A percentile compares a stretch with the other conserved stretches of the same genome.
phyloP scores from a whole-genome alignment of 805 yeast genomes.

The Danielozyma ontarioensis region DNA sequence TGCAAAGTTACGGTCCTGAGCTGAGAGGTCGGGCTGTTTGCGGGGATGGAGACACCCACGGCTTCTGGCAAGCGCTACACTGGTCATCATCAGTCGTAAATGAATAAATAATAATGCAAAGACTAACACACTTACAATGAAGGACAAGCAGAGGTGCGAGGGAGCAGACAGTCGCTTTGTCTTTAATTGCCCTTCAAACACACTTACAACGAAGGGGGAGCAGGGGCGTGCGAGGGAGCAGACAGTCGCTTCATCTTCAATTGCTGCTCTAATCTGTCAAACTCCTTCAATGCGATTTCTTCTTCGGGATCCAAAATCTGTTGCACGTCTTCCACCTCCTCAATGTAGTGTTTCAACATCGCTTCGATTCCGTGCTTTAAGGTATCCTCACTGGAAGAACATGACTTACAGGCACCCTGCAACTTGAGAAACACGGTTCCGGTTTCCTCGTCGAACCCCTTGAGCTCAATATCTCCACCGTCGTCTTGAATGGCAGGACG shows the following conservation, averaged over 20 bases:
- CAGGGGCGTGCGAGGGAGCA: constrained; percentile 14
- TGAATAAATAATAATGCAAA: too few species aligned
- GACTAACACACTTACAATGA: constrained; percentile 12
- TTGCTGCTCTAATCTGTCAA: constrained; percentile 71
- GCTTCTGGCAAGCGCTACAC: too few species aligned
- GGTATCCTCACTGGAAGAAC: constrained; percentile 88
- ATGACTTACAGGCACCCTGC: constrained; percentile 94
- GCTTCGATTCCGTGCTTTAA: constrained; percentile 92
- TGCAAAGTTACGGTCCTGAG: too few species aligned
- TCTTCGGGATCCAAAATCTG: constrained; percentile 77
- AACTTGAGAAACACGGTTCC: constrained; percentile 86
- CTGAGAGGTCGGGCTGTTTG: too few species aligned
- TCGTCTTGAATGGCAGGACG: constrained; percentile 98
- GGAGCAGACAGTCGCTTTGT: constrained; percentile 7
- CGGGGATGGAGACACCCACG: too few species aligned
- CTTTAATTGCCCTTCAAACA: constrained; percentile 42
- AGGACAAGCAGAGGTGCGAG: constrained; percentile 25
- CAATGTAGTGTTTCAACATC: constrained; percentile 96
- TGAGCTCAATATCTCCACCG: constrained; percentile 93
- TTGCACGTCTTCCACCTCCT: constrained; percentile 85
- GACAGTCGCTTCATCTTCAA: constrained; percentile 15
- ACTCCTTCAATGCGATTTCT: constrained; percentile 75
- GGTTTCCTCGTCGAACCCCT: constrained; percentile 76
- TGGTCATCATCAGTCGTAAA: neutral
- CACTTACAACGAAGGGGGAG: constrained; percentile 21